A percentile compares a stretch with the other conserved stretches of the same genome.
phyloP scores from a whole-genome alignment of 176 grass and related monocot genomes.

The Poa pratensis region DNA sequence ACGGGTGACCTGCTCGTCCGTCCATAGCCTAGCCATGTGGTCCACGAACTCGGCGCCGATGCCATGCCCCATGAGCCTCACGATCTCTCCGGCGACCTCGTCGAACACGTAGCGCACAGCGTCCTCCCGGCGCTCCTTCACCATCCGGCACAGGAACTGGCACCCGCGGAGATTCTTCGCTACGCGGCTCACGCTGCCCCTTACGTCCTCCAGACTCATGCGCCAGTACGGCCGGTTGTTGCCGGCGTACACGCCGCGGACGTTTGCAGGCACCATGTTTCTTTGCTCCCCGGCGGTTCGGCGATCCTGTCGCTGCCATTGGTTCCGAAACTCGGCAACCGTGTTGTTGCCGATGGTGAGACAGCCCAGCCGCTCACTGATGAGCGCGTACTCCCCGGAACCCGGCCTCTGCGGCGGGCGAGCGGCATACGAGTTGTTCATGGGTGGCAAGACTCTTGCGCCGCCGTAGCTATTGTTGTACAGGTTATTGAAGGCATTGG shows the following conservation, averaged over 20 bases:
- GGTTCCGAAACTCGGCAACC: neutral
- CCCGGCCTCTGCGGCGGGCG: neutral
- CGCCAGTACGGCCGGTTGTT: neutral
- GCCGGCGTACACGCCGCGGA: neutral
- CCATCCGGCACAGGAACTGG: constrained; percentile 17
- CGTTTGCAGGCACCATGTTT: too few species aligned
- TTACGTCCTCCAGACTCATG: constrained; percentile 11
- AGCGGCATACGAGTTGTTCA: neutral
- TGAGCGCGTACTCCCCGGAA: neutral
- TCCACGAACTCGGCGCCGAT: constrained; percentile 12
- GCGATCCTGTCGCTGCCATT: neutral
- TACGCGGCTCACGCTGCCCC: neutral
- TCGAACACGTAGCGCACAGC: constrained; percentile 10
- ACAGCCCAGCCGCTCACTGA: neutral
- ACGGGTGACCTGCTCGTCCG: neutral
- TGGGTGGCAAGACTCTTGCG: neutral
- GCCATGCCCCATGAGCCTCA: constrained; percentile 2
- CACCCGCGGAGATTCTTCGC: neutral
- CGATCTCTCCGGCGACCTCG: neutral
- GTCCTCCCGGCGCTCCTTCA: neutral
- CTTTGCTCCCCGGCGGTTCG: neutral
- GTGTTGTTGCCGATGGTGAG: neutral
- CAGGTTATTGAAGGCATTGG: neutral
- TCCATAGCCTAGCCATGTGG: neutral
- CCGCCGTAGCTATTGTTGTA: neutral